A percentile compares a stretch with the other conserved stretches of the same genome.
Evolutionary conservation across 192 early-diverging fungal species (phyloP).

Genomic region (Chytriomyces sp.): DNA sequence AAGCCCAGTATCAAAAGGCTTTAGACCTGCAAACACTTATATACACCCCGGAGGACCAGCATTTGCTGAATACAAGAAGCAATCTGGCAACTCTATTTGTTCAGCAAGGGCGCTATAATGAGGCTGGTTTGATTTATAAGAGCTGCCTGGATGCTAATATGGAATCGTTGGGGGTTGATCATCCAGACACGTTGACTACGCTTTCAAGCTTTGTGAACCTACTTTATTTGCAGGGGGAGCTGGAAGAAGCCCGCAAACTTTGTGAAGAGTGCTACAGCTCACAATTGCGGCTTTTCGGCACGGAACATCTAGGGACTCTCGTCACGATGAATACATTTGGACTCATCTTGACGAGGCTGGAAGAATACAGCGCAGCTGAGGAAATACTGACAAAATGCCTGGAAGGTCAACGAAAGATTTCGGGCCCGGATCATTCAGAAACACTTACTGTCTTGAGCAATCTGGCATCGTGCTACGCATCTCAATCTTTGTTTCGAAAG

Average conservation of each 20-base stretch:
- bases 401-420: conserved; percentile 4
- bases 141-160: conserved; percentile 21
- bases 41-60: not conserved
- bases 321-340: not conserved
- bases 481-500: not conserved
- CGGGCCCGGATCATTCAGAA: conserved; percentile 31
- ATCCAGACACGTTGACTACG: conserved; percentile 1
- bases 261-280: not conserved
- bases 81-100: not conserved
- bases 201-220: not conserved
- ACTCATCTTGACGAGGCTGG: not conserved
- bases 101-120: conserved; percentile 33
- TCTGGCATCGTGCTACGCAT: not conserved
- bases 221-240: not conserved
- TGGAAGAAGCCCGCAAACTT: not conserved
- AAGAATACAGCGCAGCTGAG: conserved; percentile 14
- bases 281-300: not conserved
- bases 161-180: not conserved
- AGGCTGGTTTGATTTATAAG: conserved; percentile 2
- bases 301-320: not conserved
- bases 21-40: not conserved
- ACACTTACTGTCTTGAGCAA: conserved; percentile 25
- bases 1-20: not conserved
- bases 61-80: not conserved
- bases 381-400: conserved; percentile 26